These are phyloP conservation scores for Trichopus zeylanicus DNA, from an alignment of 116 monocot genomes.

Conservation along the genomic window DNA sequence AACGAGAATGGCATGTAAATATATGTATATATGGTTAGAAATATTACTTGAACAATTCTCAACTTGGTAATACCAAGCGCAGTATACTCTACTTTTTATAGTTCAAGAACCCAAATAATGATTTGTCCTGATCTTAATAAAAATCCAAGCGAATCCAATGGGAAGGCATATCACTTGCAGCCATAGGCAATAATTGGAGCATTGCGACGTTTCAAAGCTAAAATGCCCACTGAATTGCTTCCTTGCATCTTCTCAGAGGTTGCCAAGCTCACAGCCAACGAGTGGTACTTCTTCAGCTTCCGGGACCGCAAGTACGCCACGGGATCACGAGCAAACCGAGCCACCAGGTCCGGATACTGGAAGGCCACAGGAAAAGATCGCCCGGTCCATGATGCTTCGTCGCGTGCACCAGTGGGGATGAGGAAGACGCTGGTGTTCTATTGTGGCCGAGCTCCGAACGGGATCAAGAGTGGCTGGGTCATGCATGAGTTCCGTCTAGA, in stretches of 20 bases:
- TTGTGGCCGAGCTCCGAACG: background rate
- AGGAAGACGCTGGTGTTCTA: constrained; percentile 4
- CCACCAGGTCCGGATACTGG: constrained; percentile 26
- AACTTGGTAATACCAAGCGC: no score
- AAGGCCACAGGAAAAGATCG: constrained; percentile 2
- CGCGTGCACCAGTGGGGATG: background rate
- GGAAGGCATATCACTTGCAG: no score
- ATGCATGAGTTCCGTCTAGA: constrained; percentile 11
- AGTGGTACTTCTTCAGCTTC: constrained; percentile 74
- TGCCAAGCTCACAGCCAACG: constrained; percentile 38
- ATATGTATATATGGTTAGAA: no score
- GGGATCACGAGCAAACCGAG: constrained; percentile 44
- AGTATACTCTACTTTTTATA: no score
- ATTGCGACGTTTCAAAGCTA: no score
- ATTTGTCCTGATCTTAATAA: no score
- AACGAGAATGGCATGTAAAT: no score
- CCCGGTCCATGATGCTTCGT: background rate
- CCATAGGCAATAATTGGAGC: no score
- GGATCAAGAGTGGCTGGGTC: background rate
- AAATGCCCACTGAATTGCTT: no score
- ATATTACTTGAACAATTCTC: no score
- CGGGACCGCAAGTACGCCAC: constrained; percentile 48
- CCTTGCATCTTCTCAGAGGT: constrained; percentile 12
- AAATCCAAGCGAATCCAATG: no score
- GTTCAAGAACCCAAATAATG: no score